Conservation (phyloP, 1,139 yeast genomes). For the Wickerhamomyces sp. region DNA sequence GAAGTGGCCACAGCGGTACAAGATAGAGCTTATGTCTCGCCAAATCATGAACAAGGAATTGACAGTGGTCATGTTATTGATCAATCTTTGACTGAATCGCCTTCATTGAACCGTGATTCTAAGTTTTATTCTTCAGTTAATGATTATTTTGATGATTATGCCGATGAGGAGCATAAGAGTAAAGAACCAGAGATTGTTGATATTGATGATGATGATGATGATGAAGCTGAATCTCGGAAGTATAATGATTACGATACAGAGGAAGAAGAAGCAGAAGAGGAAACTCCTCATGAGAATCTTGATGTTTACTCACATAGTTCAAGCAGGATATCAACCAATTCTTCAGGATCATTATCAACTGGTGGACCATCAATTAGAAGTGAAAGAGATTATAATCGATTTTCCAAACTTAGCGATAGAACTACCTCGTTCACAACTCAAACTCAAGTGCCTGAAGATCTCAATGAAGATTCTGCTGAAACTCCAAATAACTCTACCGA, state of each 20-base stretch:
- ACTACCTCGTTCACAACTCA: slow-evolving; percentile 18
- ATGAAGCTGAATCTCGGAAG: not conserved
- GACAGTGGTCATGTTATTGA: too few relatives aligned
- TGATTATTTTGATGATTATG: slow-evolving; percentile 23
- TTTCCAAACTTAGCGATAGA: slow-evolving; percentile 20
- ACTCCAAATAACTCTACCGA: slow-evolving; percentile 1
- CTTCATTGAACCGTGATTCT: slow-evolving; percentile 14
- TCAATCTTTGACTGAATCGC: not conserved
- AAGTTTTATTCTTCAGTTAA: slow-evolving; percentile 20
- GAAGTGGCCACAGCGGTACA: not conserved
- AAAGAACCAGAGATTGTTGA: not conserved
- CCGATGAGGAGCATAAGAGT: slow-evolving; percentile 11
- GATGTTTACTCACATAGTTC: not conserved
- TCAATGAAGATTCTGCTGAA: not conserved
- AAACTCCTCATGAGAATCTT: not conserved
- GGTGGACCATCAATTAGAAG: slow-evolving; percentile 23
- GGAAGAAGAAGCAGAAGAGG: not conserved
- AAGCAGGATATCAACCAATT: slow-evolving; percentile 19
- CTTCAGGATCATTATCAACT: slow-evolving; percentile 26
- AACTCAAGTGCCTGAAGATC: slow-evolving; percentile 5
- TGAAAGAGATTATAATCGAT: slow-evolving; percentile 16
- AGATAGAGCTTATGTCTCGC: not conserved
- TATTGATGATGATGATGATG: not conserved
- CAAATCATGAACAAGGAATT: slow-evolving; percentile 2
- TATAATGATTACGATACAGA: slow-evolving; percentile 1